Base-by-base conservation (phyloP, 306 rosid genomes). In the Sphenostylis stenocarpa region DNA sequence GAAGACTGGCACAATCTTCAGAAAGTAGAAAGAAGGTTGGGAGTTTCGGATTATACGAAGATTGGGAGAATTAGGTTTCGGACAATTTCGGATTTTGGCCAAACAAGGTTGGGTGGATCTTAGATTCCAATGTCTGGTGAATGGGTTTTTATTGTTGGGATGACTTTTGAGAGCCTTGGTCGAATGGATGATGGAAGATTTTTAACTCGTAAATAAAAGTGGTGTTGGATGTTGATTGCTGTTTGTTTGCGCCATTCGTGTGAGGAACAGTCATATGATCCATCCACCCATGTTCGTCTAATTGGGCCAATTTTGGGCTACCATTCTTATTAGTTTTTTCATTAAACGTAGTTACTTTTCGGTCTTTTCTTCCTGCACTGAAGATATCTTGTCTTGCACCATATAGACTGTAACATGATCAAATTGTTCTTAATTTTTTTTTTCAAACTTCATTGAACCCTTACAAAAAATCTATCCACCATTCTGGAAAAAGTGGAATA, bases 41-140 rank as follows among this genome's bases (percentile, higher is more conserved):
- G 57, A 17, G 68, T 77, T 72, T 61, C 51, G 57, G 31, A 77
- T 45, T 43, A 45, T 33, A 61, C 80, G 53, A 70, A 52, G 67
- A 64, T 4, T 34, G 3, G 17, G 68, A 70, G 17, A 23, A 6
- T 13, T 26, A 2, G 57, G 38, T 28, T 38, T 48, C 23, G 6
- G 55, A 13, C 16, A 34, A 51, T 7, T 44, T 49, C 16, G 1
- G 15, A 77, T 34, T 62, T 34, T 20, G 7, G 20, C 17, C 33
- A n/a, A 53, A 14, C 48, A 71, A 47, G 77, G 28, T 29, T 48
- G 2, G 57, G 45, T 64, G 49, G 65, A 72, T 71, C 77, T 48
- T 56, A 47, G 79, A 48, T 76, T 55, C 24, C 55, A 47, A 51
- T 7, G 51, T 21, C 13, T 23, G 75, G 28, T 63, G 48, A 36